A percentile compares a stretch with the other conserved stretches of the same genome.
These are phyloP conservation scores for Hordeum pubiflorum DNA, from an alignment of 202 grass and related monocot genomes.

Conservation along the genomic window DNA sequence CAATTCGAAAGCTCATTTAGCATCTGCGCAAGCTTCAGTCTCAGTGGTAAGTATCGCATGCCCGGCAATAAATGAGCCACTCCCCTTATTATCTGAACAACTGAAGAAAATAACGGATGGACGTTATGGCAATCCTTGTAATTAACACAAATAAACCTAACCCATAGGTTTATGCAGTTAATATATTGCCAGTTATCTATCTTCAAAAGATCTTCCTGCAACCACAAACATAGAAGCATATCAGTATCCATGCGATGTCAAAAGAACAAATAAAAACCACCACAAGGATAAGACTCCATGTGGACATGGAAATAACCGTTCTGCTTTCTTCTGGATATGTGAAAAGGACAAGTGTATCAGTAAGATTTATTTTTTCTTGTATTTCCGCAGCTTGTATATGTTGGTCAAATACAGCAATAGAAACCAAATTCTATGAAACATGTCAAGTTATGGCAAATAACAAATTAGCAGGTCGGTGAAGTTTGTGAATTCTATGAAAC, in stretches of 20 bases:
- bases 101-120: slow-evolving; percentile 41
- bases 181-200: slow-evolving; percentile 86
- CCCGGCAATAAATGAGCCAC: slow-evolving; percentile 60
- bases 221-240: slow-evolving; percentile 31
- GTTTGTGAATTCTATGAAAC: neutral
- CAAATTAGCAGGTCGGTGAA: neutral
- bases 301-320: neutral
- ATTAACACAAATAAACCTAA: slow-evolving; percentile 63
- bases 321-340: neutral
- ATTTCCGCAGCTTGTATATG: neutral
- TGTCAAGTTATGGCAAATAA: neutral
- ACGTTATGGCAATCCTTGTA: slow-evolving; percentile 66
- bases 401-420: neutral
- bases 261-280: slow-evolving; percentile 4
- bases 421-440: slow-evolving; percentile 12
- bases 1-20: slow-evolving; percentile 74
- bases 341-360: slow-evolving; percentile 3
- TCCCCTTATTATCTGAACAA: slow-evolving; percentile 62
- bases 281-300: neutral
- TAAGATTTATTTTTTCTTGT: neutral
- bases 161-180: slow-evolving; percentile 74
- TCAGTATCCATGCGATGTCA: slow-evolving; percentile 5
- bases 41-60: slow-evolving; percentile 55
- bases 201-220: slow-evolving; percentile 82
- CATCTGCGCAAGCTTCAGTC: slow-evolving; percentile 75